Conservation (phyloP, 495 filamentous ascomycete genomes). For the Daldinia vernicosa region DNA sequence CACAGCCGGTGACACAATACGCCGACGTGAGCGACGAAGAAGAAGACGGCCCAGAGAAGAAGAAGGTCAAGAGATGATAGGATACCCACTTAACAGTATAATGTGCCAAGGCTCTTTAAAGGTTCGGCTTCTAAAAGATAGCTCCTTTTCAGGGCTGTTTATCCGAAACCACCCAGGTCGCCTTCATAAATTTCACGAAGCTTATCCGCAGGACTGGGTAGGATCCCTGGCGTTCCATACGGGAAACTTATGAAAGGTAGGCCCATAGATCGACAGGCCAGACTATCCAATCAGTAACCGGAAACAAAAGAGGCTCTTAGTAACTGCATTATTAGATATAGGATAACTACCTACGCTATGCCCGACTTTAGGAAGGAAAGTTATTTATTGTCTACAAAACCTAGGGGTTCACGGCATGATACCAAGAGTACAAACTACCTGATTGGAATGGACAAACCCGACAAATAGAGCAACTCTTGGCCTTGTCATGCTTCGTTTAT, state of each 20-base stretch:
- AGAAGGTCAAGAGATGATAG: constrained; percentile 64
- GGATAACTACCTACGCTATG: neutral
- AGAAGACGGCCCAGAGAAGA: constrained; percentile 77
- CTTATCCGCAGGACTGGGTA: constrained; percentile 20
- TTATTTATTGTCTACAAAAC: neutral
- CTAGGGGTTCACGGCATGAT: neutral
- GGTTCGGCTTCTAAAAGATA: neutral
- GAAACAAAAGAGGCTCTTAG: constrained; percentile 8
- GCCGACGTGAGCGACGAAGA: constrained; percentile 92
- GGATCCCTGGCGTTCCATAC: constrained; percentile 18
- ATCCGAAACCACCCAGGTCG: constrained; percentile 9
- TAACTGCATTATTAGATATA: neutral
- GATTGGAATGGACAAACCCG: neutral
- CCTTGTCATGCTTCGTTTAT: neutral
- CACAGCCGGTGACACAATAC: constrained; percentile 93
- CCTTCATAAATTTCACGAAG: constrained; percentile 8
- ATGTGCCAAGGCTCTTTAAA: constrained; percentile 12
- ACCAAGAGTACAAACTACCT: neutral
- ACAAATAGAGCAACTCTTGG: neutral
- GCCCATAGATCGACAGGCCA: constrained; percentile 27
- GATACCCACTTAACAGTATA: neutral
- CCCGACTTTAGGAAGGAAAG: no score
- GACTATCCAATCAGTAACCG: neutral
- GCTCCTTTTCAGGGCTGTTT: constrained; percentile 13
- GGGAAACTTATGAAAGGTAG: constrained; percentile 23